Percentiles rank a stretch among this genome's conserved stretches.
Conservation (phyloP, 371 early-diverging fungal genomes). For the Rhizomucor pusillus region DNA sequence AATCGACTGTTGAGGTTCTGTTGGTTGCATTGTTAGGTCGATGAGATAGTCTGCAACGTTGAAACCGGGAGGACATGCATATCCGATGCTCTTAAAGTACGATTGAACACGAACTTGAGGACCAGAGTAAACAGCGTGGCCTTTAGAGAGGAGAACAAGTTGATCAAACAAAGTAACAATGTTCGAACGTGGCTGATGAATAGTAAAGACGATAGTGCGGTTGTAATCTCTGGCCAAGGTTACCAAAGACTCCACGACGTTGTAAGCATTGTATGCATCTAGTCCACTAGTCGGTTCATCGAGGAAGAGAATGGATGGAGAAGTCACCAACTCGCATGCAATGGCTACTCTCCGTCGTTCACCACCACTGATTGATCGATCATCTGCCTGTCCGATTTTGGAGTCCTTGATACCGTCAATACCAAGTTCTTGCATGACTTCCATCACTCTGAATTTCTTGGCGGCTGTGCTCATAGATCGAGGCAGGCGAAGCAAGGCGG, state of each 20-base stretch:
- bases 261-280: constrained; percentile 90
- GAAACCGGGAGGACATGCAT: constrained; percentile 84
- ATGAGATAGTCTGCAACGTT: constrained; percentile 92
- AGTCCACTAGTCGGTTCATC: constrained; percentile 96
- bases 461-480: constrained; percentile 57
- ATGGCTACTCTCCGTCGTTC: constrained; percentile 85
- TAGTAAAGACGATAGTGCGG: constrained; percentile 90
- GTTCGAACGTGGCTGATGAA: constrained; percentile 95
- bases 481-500: constrained; percentile 78
- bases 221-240: constrained; percentile 77
- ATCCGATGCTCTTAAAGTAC: constrained; percentile 71
- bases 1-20: constrained; percentile 14
- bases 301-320: constrained; percentile 86
- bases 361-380: constrained; percentile 83
- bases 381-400: constrained; percentile 73
- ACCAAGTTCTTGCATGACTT: constrained; percentile 76
- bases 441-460: constrained; percentile 61
- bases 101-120: constrained; percentile 43
- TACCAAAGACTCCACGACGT: constrained; percentile 85
- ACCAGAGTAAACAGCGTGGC: constrained; percentile 82
- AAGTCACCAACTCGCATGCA: constrained; percentile 86
- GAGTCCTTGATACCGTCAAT: constrained; percentile 78
- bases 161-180: constrained; percentile 90
- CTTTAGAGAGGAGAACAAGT: constrained; percentile 82
- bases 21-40: constrained; percentile 72